Evolutionary conservation across 2,329 filamentous ascomycete genomes (phyloP).

Genomic region (Ilyonectria mors-panacis): DNA sequence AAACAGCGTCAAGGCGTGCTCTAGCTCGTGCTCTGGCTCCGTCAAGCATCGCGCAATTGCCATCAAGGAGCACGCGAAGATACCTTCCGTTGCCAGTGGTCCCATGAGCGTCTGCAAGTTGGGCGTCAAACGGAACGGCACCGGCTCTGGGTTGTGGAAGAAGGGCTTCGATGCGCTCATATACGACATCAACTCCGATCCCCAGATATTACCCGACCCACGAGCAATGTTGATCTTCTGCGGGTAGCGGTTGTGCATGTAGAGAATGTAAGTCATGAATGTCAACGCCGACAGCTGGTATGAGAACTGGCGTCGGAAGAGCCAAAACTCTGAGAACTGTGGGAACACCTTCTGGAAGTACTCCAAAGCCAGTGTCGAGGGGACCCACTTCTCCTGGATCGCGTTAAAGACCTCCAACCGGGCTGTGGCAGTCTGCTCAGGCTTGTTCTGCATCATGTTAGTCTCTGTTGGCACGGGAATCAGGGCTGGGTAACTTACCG

Average conservation of each 20-base stretch:
- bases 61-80: slow-evolving; percentile 96
- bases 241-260: slow-evolving; percentile 96
- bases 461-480: neutral
- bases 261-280: slow-evolving; percentile 99
- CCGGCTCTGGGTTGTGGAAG: slow-evolving; percentile 95
- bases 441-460: slow-evolving; percentile 67
- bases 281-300: slow-evolving; percentile 96
- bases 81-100: slow-evolving; percentile 93
- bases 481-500: slow-evolving; percentile 58
- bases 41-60: slow-evolving; percentile 95
- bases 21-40: slow-evolving; percentile 90
- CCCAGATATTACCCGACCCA: slow-evolving; percentile 93
- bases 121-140: slow-evolving; percentile 96
- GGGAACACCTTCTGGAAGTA: slow-evolving; percentile 93
- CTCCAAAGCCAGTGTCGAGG: slow-evolving; percentile 83
- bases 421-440: slow-evolving; percentile 79
- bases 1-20: slow-evolving; percentile 93
- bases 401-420: slow-evolving; percentile 93
- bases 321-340: slow-evolving; percentile 94
- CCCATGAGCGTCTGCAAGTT: slow-evolving; percentile 98
- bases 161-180: slow-evolving; percentile 88
- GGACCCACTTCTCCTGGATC: slow-evolving; percentile 95
- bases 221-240: slow-evolving; percentile 95
- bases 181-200: slow-evolving; percentile 91
- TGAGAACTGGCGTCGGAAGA: slow-evolving; percentile 96